Evolutionary conservation across 148 eudicot species (phyloP), one percentile per base, ranked within the genome.

Genomic region (Rhododendron kiyosumense): DNA sequence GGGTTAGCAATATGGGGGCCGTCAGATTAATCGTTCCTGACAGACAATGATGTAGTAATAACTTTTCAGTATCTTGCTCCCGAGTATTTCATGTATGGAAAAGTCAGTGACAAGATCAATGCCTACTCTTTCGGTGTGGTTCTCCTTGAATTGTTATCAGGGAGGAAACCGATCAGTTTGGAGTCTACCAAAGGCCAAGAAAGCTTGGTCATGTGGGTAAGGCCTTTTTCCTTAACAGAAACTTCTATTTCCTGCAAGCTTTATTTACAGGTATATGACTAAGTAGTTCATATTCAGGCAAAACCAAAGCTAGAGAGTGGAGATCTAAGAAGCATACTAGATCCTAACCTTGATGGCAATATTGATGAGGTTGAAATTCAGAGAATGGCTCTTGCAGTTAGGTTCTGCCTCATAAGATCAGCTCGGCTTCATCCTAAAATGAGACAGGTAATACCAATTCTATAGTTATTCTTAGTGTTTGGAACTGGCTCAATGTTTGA

Each of bases 131-230:
- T 93, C 11, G 99, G 99, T 3, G 99, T 97, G 82, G 98, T 95
- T 89, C 94, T 97, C 30, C 96, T 97, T 22, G 99, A 95, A 88
- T 84, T 97, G 81, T 84, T 97, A 41, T 89, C 98, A 0, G 98
- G 98, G 69, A 93, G 90, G 86, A 92, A 90, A 86, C 94, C 99
- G 5, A 95, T 97, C 85, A 87, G 88, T 43, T 87, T 82, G 10
- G 92, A 93, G 89, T 86, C 92, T 26, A 85, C 88, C 84, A 92
- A 94, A 79, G 93, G 91, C 46, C 95, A 93, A 85, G 94, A 95
- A 85, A 97, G 98, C 89, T 94, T 97, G 85, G 98, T 97, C 85
- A 94, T 95, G 91, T 97, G 99, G 99, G 99, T 95, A 93, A 88
- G 98, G 52, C 34, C 43, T 74, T 30, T 18, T n/a, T 45, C 48